These are phyloP conservation scores for Pinus albicaulis DNA, from an alignment of 75 land plant genomes.

Conservation along the genomic window DNA sequence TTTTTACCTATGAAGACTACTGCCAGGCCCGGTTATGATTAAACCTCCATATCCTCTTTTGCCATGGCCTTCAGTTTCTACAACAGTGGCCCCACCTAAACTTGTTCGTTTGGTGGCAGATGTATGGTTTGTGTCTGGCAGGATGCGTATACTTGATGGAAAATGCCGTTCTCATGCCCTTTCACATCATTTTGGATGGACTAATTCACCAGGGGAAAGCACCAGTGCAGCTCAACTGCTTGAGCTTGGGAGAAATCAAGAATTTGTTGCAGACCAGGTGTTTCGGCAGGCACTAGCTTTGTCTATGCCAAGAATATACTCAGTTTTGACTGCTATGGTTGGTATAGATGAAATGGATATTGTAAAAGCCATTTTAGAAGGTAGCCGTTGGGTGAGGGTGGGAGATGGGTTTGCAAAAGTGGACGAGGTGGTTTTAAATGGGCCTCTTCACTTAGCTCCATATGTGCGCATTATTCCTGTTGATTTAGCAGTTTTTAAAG, in stretches of 20 bases:
- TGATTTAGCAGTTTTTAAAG: constrained; percentile 86
- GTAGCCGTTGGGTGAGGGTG: constrained; percentile 94
- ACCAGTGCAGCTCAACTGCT: constrained; percentile 90
- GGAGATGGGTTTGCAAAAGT: constrained; percentile 96
- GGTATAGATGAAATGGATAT: constrained; percentile 92
- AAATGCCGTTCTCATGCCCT: constrained; percentile 78
- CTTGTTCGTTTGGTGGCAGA: constrained; percentile 68
- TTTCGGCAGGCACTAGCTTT: constrained; percentile 76
- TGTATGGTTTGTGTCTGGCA: constrained; percentile 92
- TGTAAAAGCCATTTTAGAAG: constrained; percentile 92
- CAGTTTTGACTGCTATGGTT: constrained; percentile 60
- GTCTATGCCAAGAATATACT: constrained; percentile 81
- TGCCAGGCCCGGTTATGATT: too few species aligned
- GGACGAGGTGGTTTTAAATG: constrained; percentile 86
- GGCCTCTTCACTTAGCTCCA: constrained; percentile 92
- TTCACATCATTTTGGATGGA: constrained; percentile 75
- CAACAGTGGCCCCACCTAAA: constrained; percentile 86
- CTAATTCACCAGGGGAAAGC: constrained; percentile 68
- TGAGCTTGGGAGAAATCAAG: constrained; percentile 91
- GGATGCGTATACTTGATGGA: constrained; percentile 90
- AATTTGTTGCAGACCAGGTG: constrained; percentile 50
- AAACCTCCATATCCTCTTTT: constrained; percentile 61
- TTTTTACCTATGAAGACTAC: too few species aligned
- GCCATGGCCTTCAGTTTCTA: constrained; percentile 85
- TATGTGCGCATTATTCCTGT: constrained; percentile 92